phyloP scores from a whole-genome alignment of 768 basidiomycete genomes.

The Hypholoma fasciculare region DNA sequence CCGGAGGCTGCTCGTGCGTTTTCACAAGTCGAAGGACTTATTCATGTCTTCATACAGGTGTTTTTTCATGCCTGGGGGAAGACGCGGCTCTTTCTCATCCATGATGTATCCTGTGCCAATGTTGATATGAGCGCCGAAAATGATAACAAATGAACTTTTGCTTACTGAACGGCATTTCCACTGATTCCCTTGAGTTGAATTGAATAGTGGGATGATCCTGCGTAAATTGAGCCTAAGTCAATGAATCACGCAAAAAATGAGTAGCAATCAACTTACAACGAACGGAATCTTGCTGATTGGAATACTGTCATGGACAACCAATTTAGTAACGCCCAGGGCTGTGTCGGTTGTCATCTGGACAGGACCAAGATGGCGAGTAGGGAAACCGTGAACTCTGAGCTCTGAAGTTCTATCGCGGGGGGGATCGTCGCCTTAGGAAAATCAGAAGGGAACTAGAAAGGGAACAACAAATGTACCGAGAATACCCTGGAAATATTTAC shows the following conservation, averaged over 20 bases:
- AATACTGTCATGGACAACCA: slow-evolving; percentile 76
- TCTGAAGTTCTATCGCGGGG: slow-evolving; percentile 92
- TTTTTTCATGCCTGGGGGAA: slow-evolving; percentile 90
- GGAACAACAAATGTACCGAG: slow-evolving; percentile 23
- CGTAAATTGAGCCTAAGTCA: neutral
- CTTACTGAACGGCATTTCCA: slow-evolving; percentile 98
- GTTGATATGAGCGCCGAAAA: neutral
- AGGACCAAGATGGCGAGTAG: slow-evolving; percentile 78
- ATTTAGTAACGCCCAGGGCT: slow-evolving; percentile 87
- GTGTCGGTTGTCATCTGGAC: slow-evolving; percentile 99
- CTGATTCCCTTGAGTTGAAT: slow-evolving; percentile 86
- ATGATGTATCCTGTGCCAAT: slow-evolving; percentile 45
- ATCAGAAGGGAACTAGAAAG: neutral
- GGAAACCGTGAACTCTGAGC: slow-evolving; percentile 84
- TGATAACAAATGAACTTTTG: slow-evolving; percentile 12
- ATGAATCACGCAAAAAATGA: neutral
- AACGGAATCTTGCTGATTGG: slow-evolving; percentile 73
- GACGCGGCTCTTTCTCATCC: slow-evolving; percentile 57
- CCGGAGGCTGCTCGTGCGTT: neutral
- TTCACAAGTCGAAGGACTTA: slow-evolving; percentile 78
- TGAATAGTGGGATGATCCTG: slow-evolving; percentile 89
- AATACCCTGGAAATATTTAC: slow-evolving; percentile 29
- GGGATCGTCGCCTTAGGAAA: slow-evolving; percentile 86
- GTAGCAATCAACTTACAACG: slow-evolving; percentile 45
- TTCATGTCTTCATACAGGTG: slow-evolving; percentile 85